These are phyloP conservation scores for Fusarium sp. DNA, from an alignment of 2,329 filamentous ascomycete genomes.

Conservation along the genomic window DNA sequence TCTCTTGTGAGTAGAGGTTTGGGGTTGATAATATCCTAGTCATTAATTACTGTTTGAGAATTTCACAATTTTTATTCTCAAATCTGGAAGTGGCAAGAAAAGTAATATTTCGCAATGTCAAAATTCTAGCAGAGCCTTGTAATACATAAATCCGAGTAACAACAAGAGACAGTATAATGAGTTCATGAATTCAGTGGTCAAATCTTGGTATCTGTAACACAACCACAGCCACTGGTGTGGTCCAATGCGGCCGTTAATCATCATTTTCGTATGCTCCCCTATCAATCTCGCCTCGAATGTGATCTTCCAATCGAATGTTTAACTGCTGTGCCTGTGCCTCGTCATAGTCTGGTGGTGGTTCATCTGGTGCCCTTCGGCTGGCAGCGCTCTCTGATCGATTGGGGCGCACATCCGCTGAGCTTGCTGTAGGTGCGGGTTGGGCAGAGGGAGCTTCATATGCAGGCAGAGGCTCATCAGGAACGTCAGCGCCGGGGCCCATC, in stretches of 20 bases:
- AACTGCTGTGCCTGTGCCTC: conserved; percentile 84
- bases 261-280: conserved; percentile 57
- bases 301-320: conserved; percentile 72
- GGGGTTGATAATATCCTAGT: neutral
- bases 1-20: neutral
- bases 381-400: conserved; percentile 55
- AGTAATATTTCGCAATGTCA: conserved; percentile 7
- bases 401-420: conserved; percentile 44
- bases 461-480: conserved; percentile 88
- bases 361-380: conserved; percentile 67
- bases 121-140: conserved; percentile 29
- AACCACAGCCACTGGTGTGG: conserved; percentile 37
- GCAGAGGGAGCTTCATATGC: conserved; percentile 77
- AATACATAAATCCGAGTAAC: conserved; percentile 16
- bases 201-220: conserved; percentile 44
- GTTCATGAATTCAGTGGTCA: conserved; percentile 39
- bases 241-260: conserved; percentile 43
- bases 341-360: conserved; percentile 92
- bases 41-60: neutral
- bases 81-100: neutral
- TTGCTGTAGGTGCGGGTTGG: conserved; percentile 48
- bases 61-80: neutral
- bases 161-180: conserved; percentile 38
- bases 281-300: conserved; percentile 80
- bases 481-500: conserved; percentile 71